Base-by-base conservation (phyloP, 306 rosid genomes). In the Inga oerstediana region DNA sequence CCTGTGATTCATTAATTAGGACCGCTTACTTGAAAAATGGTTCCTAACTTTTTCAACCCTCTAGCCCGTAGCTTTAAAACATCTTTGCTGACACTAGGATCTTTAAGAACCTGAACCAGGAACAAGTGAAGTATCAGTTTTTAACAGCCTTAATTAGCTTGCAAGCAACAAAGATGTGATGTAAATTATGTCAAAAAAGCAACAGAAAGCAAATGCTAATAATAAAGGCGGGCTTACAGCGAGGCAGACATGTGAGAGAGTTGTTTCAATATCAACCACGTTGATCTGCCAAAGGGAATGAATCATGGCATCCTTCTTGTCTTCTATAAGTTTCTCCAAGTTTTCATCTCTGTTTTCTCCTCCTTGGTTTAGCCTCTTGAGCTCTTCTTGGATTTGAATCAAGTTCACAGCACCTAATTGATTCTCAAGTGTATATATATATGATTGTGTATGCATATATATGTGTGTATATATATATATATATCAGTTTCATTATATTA, bases 201-300 rank as follows among this genome's bases (percentile, higher is more conserved):
- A 56, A 75, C 71, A 75, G 68, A 78, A 71, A 83, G 85, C 75
- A 86, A 73, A 86, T 44, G 66, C 35, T 52, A 72, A 4, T 49
- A 5, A 59, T 66, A 39, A 39, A 39, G 43, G 43, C 8, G 43
- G 1, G 43, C 98, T 94, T 88, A 97, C 99, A n/a, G 86, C 92
- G 27, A 76, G 87, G 92, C 99, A 92, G 85, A 94, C 98, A 51
- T 4, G 97, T 41, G 98, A 94, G 34, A 97, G 82, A 72, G 97
- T 94, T 86, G 94, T 85, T 89, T 97, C 99, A 15, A 97, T 97
- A 84, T 97, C 99, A 24, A 94, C 94, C 49, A 97, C 99, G n/a
- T 97, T 97, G 84, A 97, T 87, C 88, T 86, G 90, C 97, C 99
- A 97, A 20, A 92, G 88, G 61, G 99, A 94, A 84, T 97, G 89